These are phyloP conservation scores for Saccharomyces pastorianus DNA, from an alignment of 1,139 yeast genomes.

Conservation along the genomic window DNA sequence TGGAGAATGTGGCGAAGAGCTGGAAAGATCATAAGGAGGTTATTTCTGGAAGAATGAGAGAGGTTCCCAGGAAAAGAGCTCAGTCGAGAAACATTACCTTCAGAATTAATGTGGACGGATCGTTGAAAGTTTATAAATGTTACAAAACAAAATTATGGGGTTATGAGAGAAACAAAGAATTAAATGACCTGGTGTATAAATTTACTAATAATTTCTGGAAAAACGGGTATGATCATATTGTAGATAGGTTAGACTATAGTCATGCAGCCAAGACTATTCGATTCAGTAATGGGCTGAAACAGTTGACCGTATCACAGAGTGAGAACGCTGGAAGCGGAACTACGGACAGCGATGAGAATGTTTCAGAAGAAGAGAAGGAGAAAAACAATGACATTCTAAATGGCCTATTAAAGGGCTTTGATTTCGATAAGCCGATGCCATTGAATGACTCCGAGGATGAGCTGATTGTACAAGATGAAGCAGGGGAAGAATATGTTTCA, in stretches of 20 bases:
- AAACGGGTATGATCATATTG: slow-evolving; percentile 72
- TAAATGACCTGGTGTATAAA: slow-evolving; percentile 53
- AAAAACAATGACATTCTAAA: slow-evolving; percentile 45
- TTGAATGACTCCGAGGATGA: slow-evolving; percentile 37
- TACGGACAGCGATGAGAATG: slow-evolving; percentile 25
- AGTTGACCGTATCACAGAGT: slow-evolving; percentile 18
- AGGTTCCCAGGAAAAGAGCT: slow-evolving; percentile 40
- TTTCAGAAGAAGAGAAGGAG: slow-evolving; percentile 29
- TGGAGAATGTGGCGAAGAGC: slow-evolving; percentile 35
- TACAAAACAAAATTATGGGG: slow-evolving; percentile 87
- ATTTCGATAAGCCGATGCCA: slow-evolving; percentile 56
- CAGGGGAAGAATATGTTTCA: slow-evolving; percentile 7
- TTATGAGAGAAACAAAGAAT: slow-evolving; percentile 54
- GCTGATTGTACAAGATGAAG: too few species aligned
- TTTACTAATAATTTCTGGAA: slow-evolving; percentile 58
- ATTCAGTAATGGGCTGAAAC: slow-evolving; percentile 15
- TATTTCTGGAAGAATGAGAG: slow-evolving; percentile 57
- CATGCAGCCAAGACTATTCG: slow-evolving; percentile 12
- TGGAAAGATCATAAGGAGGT: slow-evolving; percentile 41
- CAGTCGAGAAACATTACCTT: slow-evolving; percentile 46
- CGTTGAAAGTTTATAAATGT: slow-evolving; percentile 48
- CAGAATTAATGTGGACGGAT: slow-evolving; percentile 56
- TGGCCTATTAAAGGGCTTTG: slow-evolving; percentile 42
- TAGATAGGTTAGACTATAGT: slow-evolving; percentile 45
- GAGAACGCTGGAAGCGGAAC: slow-evolving; percentile 22